phyloP scores from a whole-genome alignment of 2,329 filamentous ascomycete species.

The Talaromyces sp. region DNA sequence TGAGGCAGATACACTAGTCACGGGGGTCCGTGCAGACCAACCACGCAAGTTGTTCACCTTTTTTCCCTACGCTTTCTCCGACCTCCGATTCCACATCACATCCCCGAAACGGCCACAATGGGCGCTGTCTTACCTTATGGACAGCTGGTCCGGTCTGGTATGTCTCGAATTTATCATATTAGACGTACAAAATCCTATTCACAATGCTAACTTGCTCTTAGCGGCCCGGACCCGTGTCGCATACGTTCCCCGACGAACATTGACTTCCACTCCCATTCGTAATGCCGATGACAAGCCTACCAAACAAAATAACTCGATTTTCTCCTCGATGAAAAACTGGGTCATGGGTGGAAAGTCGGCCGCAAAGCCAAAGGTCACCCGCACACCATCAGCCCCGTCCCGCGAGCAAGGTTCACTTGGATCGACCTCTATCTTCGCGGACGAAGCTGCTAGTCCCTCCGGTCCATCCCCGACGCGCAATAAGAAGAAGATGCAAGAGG shows the following conservation, averaged over 20 bases:
- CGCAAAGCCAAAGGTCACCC: slow-evolving; percentile 33
- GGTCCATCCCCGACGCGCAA: slow-evolving; percentile 31
- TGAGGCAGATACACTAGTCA: slow-evolving; percentile 16
- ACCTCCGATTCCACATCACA: slow-evolving; percentile 16
- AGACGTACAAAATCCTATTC: not conserved
- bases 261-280: slow-evolving; percentile 35
- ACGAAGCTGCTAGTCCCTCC: slow-evolving; percentile 33
- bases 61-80: slow-evolving; percentile 30
- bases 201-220: not conserved
- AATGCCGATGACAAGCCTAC: slow-evolving; percentile 29
- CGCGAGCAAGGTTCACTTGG: slow-evolving; percentile 40
- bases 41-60: slow-evolving; percentile 31
- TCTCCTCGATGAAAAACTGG: slow-evolving; percentile 40
- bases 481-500: slow-evolving; percentile 16
- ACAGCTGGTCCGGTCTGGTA: slow-evolving; percentile 44
- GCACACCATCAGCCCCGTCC: slow-evolving; percentile 31
- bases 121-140: slow-evolving; percentile 40
- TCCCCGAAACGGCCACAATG: slow-evolving; percentile 41
- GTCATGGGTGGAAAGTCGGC: slow-evolving; percentile 31
- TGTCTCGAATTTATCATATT: slow-evolving; percentile 2
- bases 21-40: slow-evolving; percentile 23
- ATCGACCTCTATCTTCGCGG: slow-evolving; percentile 46
- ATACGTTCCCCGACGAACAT: slow-evolving; percentile 40
- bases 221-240: slow-evolving; percentile 37
- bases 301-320: slow-evolving; percentile 16